A percentile compares a stretch with the other conserved stretches of the same genome.
These are phyloP conservation scores for Thelonectria rubi DNA, from an alignment of 2,329 filamentous ascomycete genomes.

Conservation along the genomic window DNA sequence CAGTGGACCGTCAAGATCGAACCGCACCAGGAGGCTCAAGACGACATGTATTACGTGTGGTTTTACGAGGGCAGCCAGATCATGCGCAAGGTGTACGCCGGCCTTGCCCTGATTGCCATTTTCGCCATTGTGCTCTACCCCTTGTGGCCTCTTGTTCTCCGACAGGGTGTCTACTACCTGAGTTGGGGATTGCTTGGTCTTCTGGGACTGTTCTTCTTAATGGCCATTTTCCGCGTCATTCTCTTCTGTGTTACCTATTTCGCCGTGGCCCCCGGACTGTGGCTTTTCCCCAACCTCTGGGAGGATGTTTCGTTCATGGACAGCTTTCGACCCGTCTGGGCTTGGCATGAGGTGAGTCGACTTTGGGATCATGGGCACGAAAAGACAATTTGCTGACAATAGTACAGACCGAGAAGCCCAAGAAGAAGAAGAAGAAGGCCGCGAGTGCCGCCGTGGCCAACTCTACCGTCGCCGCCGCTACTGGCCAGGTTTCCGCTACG, in stretches of 20 bases:
- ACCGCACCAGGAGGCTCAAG: constrained; percentile 88
- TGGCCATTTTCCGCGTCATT: constrained; percentile 97
- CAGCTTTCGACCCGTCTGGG: constrained; percentile 95
- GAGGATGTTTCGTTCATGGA: constrained; percentile 99
- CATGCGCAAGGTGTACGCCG: constrained; percentile 92
- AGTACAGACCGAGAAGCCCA: constrained; percentile 48
- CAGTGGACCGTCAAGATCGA: constrained; percentile 96
- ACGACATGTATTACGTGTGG: constrained; percentile 96
- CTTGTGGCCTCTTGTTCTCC: constrained; percentile 90
- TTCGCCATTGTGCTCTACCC: constrained; percentile 94
- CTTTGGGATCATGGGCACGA: neutral
- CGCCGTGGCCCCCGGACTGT: constrained; percentile 83
- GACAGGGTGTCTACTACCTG: constrained; percentile 96
- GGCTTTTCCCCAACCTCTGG: constrained; percentile 97
- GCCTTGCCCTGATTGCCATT: constrained; percentile 81
- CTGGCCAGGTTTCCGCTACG: constrained; percentile 62
- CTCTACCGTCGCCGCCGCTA: constrained; percentile 59
- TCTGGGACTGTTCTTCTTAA: constrained; percentile 92
- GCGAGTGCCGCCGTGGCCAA: constrained; percentile 49
- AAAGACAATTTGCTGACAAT: constrained; percentile 31
- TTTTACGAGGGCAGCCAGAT: constrained; percentile 93
- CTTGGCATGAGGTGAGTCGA: constrained; percentile 88
- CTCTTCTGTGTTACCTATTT: constrained; percentile 95
- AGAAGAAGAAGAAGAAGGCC: constrained; percentile 66
- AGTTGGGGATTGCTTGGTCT: constrained; percentile 92